Conservation (phyloP, 768 basidiomycete species). For the Hypsizygus marmoreus region DNA sequence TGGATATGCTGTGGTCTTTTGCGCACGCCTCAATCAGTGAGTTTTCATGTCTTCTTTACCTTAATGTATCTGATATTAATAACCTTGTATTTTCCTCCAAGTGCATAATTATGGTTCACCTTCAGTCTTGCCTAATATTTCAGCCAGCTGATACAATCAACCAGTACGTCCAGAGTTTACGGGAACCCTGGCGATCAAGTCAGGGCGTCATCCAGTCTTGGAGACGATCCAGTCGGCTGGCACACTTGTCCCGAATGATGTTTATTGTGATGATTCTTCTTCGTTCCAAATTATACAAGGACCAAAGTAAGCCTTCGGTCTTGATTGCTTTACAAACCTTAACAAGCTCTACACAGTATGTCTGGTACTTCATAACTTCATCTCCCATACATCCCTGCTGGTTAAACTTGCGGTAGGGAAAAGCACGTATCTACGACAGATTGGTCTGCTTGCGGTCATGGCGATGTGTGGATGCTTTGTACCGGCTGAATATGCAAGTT, state of each 20-base stretch:
- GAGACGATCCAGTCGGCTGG: constrained; percentile 71
- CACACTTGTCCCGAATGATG: constrained; percentile 84
- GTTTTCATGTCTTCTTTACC: constrained; percentile 23
- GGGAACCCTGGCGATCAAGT: constrained; percentile 85
- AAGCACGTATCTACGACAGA: constrained; percentile 89
- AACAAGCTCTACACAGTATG: constrained; percentile 35
- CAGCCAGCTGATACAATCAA: background rate
- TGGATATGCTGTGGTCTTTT: constrained; percentile 92
- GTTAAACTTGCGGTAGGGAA: constrained; percentile 58
- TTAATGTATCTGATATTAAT: too few species aligned
- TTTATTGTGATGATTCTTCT: constrained; percentile 82
- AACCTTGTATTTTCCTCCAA: constrained; percentile 18
- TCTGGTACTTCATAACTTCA: constrained; percentile 32
- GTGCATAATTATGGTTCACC: constrained; percentile 50
- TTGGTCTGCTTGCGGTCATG: constrained; percentile 81
- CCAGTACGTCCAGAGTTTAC: constrained; percentile 91
- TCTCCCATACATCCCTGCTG: background rate
- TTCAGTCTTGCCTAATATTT: background rate
- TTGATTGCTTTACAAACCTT: background rate
- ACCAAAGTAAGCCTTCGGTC: constrained; percentile 62
- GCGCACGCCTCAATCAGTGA: constrained; percentile 80
- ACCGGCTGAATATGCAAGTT: constrained; percentile 91
- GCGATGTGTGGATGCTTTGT: constrained; percentile 92
- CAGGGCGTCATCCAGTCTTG: constrained; percentile 85
- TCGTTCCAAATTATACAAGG: constrained; percentile 92